Percentiles rank a stretch among this genome's conserved stretches.
Conservation (phyloP, 179 eudicot genomes). For the Camellia oleifera region DNA sequence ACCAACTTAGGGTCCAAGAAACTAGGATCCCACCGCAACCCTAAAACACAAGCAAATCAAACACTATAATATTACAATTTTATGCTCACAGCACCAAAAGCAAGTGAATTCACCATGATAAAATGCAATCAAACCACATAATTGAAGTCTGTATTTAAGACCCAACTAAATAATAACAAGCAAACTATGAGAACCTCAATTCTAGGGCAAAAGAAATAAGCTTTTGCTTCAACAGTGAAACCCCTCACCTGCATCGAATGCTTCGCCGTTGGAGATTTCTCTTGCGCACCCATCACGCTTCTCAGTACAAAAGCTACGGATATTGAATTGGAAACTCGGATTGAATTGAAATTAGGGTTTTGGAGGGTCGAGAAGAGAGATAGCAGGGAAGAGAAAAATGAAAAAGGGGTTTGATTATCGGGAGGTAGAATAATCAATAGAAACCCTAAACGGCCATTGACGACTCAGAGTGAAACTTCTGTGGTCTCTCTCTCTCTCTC, state of each 20-base stretch:
- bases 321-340: neutral
- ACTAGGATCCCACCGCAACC: neutral
- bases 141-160: neutral
- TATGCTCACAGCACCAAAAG: neutral
- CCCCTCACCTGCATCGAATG: slow-evolving; percentile 15
- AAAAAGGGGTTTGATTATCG: neutral
- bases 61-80: neutral
- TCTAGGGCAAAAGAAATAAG: neutral
- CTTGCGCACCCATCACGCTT: slow-evolving; percentile 12
- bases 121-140: neutral
- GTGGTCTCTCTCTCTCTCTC: slow-evolving; percentile 3
- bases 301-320: neutral
- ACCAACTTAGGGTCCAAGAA: neutral
- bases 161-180: neutral
- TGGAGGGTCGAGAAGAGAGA: slow-evolving; percentile 2
- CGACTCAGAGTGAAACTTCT: slow-evolving; percentile 17
- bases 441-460: slow-evolving; percentile 33
- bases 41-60: neutral
- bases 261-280: slow-evolving; percentile 5
- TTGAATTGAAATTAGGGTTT: slow-evolving; percentile 7
- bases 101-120: neutral
- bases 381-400: neutral
- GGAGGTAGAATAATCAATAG: slow-evolving; percentile 4
- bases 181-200: neutral
- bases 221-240: neutral